Conservation (phyloP, 1,284 basidiomycete genomes). For the Puccinia coronata region DNA sequence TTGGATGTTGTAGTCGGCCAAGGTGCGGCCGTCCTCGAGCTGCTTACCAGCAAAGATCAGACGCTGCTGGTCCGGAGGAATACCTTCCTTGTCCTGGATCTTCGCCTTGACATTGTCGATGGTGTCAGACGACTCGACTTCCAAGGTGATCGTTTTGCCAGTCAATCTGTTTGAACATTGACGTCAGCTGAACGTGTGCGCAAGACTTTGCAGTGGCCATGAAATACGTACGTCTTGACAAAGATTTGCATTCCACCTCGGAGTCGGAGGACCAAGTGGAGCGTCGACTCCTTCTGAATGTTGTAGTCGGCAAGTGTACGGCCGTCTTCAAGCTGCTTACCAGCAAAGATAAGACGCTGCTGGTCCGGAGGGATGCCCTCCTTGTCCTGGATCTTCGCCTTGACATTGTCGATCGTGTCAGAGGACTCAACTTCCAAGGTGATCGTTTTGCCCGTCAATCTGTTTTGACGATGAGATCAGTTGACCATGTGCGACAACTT, state of each 20-base stretch:
- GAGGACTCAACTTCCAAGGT: no score
- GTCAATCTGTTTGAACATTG: not conserved
- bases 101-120: slow-evolving; percentile 66
- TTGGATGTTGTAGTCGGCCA: slow-evolving; percentile 86
- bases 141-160: slow-evolving; percentile 63
- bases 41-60: slow-evolving; percentile 62
- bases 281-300: no score
- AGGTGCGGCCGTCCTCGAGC: slow-evolving; percentile 59
- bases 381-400: no score
- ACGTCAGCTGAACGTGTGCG: not conserved
- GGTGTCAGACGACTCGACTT: slow-evolving; percentile 66
- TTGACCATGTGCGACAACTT: no score
- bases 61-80: slow-evolving; percentile 66
- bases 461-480: no score
- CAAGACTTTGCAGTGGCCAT: not conserved
- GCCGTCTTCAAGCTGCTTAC: no score
- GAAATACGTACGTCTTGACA: slow-evolving; percentile 51
- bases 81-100: slow-evolving; percentile 69
- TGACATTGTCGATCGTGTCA: no score
- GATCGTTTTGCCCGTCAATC: no score
- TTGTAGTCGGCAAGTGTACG: no score
- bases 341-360: no score
- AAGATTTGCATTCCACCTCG: slow-evolving; percentile 48
- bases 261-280: no score
- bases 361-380: no score